Base-by-base conservation (phyloP, 140 eudicot genomes). In the Bidens hawaiensis region DNA sequence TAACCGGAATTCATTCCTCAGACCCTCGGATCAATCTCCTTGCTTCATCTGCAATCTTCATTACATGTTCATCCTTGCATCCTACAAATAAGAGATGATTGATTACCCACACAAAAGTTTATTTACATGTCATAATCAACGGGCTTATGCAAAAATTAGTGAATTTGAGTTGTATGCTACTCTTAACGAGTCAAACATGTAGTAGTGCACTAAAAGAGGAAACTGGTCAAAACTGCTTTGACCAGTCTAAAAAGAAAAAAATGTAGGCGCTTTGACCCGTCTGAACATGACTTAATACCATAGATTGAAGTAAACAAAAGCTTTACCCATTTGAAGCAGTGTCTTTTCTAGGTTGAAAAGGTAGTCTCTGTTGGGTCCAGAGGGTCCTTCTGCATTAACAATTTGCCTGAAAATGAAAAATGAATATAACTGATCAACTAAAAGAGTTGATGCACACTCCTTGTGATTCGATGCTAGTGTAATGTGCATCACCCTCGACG, bases 281-380 rank as follows among this genome's bases (percentile, higher is more conserved):
- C 8, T 31, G 8, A 31, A 31, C 6, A 10, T 31, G 48, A 11
- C 16, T 28, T 25, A 24, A 24, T 16, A 63, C 57, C 66, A 42
- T 21, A 65, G 41, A 31, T 49, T 30, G 40, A 52, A 68, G 24
- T 54, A 16, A 47, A 1, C n/a, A 22, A 28, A 17, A 27, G 45
- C 0, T 28, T 48, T 67, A 87, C 99, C 99, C 69, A 93, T 74
- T 19, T 85, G 80, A 24, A 68, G 60, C 24, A 93, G 85, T 21
- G 93, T 84, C 65, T 75, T 83, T 42, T 93, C 99, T 17, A 93
- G 99, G 61, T 87, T 81, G 79, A 93, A 93, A 58, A 93, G 95
- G 80, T 93, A 93, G 72, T 93, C 99, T 75, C 85, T 78, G 81
- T 93, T 93, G 22, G 99, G 99, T 54, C 99, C 99, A 11, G 99